Percentiles rank a stretch among this genome's conserved stretches.
These are phyloP conservation scores for Geotrichum australiense DNA, from an alignment of 1,139 yeast genomes.

Conservation along the genomic window DNA sequence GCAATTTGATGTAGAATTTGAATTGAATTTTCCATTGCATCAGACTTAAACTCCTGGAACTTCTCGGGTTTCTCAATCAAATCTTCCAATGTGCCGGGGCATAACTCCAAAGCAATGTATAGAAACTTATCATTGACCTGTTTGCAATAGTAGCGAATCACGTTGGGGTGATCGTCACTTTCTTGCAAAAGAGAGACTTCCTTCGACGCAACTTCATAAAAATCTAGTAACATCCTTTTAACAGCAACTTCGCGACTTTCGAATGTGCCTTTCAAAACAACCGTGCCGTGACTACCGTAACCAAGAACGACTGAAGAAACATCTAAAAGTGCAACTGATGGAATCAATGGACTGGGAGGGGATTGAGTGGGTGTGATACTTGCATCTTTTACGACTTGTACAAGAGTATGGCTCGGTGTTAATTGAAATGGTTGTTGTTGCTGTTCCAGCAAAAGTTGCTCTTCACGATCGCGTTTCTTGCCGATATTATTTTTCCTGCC, in stretches of 20 bases:
- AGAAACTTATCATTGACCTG: conserved; percentile 81
- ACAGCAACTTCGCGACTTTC: conserved; percentile 94
- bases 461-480: conserved; percentile 8
- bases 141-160: conserved; percentile 84
- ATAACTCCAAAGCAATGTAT: conserved; percentile 87
- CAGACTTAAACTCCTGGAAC: conserved; percentile 1
- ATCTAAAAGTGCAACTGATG: conserved; percentile 42
- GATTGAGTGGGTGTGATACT: conserved; percentile 1
- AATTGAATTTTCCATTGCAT: conserved; percentile 30
- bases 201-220: conserved; percentile 92
- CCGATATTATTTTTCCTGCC: conserved; percentile 46
- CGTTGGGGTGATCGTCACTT: conserved; percentile 96
- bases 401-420: conserved; percentile 3
- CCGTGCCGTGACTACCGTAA: conserved; percentile 95
- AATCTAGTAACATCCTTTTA: conserved; percentile 85
- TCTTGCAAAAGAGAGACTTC: conserved; percentile 84
- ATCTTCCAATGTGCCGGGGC: conserved; percentile 85
- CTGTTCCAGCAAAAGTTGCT: conserved; percentile 11
- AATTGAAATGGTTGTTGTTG: no score
- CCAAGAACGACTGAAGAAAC: conserved; percentile 76
- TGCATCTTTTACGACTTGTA: conserved; percentile 16
- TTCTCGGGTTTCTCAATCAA: conserved; percentile 41
- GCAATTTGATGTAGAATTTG: conserved; percentile 71
- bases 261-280: conserved; percentile 83
- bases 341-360: conserved; percentile 4